phyloP scores from a whole-genome alignment of 805 yeast species.

The Cyberlindnera saturnus region DNA sequence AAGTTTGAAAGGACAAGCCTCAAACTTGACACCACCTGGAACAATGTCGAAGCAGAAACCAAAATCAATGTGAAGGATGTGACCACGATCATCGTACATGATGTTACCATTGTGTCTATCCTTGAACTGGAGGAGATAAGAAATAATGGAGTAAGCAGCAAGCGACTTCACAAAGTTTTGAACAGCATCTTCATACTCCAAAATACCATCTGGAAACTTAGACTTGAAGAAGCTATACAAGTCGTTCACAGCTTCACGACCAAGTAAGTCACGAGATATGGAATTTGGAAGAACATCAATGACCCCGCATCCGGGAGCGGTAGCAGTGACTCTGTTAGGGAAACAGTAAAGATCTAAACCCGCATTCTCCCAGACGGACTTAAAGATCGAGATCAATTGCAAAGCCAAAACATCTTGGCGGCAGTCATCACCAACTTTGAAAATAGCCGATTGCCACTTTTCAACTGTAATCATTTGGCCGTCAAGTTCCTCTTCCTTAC shows the following conservation, averaged over 20 bases:
- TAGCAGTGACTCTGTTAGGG: slow-evolving; percentile 95
- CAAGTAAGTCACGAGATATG: slow-evolving; percentile 94
- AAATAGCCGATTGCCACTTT: slow-evolving; percentile 90
- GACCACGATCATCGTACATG: slow-evolving; percentile 93
- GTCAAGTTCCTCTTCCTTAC: slow-evolving; percentile 42
- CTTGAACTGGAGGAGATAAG: slow-evolving; percentile 86
- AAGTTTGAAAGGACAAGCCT: slow-evolving; percentile 95
- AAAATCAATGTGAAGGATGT: slow-evolving; percentile 91
- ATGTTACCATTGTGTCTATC: slow-evolving; percentile 98
- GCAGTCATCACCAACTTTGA: slow-evolving; percentile 98
- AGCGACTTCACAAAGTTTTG: slow-evolving; percentile 88
- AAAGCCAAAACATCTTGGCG: slow-evolving; percentile 94
- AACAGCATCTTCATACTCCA: slow-evolving; percentile 88
- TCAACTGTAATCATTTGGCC: slow-evolving; percentile 44
- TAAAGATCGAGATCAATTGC: slow-evolving; percentile 85
- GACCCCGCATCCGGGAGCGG: slow-evolving; percentile 99
- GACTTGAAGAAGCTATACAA: slow-evolving; percentile 85
- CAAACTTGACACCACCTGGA: slow-evolving; percentile 98
- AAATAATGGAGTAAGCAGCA: slow-evolving; percentile 90
- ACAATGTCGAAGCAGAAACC: slow-evolving; percentile 98
- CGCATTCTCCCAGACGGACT: slow-evolving; percentile 81
- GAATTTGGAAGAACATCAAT: slow-evolving; percentile 96
- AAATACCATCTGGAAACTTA: slow-evolving; percentile 91
- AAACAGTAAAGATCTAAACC: slow-evolving; percentile 89
- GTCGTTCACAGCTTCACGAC: slow-evolving; percentile 98